These are phyloP conservation scores for Perkinsus chesapeaki DNA, from an alignment of 169 alveolate genomes.

Conservation along the genomic window DNA sequence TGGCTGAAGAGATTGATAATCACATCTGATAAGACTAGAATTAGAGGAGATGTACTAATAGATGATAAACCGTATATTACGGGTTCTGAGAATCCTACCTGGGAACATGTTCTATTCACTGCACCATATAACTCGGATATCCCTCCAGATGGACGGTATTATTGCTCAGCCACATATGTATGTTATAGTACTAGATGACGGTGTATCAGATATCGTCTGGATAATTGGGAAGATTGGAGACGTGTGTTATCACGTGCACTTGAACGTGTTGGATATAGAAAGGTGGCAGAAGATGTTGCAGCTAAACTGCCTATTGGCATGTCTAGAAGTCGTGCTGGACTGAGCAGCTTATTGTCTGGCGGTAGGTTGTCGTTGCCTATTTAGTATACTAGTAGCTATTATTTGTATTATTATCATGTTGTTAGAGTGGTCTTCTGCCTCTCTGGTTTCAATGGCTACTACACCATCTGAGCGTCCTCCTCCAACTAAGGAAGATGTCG, in stretches of 20 bases:
- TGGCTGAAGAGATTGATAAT: constrained; percentile 2
- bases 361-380: not conserved
- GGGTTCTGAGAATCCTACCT: not conserved
- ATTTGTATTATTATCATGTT: too few relatives aligned
- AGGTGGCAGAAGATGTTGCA: not conserved
- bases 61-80: constrained; percentile 14
- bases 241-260: not conserved
- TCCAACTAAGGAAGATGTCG: not conserved
- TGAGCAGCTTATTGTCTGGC: not conserved
- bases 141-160: not conserved
- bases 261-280: not conserved
- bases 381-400: not conserved
- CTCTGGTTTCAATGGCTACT: not conserved
- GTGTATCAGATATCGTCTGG: not conserved
- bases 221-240: not conserved
- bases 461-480: not conserved
- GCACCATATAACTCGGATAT: constrained; percentile 3
- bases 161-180: not conserved
- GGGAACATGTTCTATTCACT: not conserved
- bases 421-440: not conserved
- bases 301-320: not conserved
- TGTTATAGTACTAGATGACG: not conserved
- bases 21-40: constrained; percentile 5
- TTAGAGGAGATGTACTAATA: constrained; percentile 9
- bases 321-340: not conserved